Evolutionary conservation across 768 basidiomycete genomes (phyloP), one percentile per base, ranked within the genome.

Genomic region (Lactarius trivialis): DNA sequence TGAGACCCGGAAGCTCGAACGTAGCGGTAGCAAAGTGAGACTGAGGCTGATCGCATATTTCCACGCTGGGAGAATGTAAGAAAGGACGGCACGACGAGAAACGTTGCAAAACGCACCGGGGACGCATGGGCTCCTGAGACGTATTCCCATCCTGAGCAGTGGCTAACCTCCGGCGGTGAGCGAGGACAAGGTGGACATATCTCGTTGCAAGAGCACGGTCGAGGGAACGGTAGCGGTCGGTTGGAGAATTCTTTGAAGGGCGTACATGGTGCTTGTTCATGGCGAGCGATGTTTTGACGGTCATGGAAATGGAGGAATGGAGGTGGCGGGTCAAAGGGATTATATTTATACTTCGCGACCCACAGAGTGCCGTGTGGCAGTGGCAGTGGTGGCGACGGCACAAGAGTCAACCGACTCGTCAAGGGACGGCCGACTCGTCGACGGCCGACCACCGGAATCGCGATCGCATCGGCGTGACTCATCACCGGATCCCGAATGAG

Each of bases 1-100:
- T 79, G 56, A 83, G 68, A 9, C 83, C 82, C 5, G 84, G 83
- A 1, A 83, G 71, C 66, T 84, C 85, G 60, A 85, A 81, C 7
- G 77, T 77, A 11, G 81, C 82, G 2, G 78, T 81, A 30, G 83
- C 76, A 21, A 66, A 60, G 64, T 78, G 77, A n/a, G 68, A 67
- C 1, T 76, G 73, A 17, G 73, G 64, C 55, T 77, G 73, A 67
- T 82, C 80, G 56, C 78, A 73, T 2, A 84, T 58, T 64, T 85
- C 77, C 74, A 84, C 67, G 49, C 76, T 78, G 56, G 11, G n/a
- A 34, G 28, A 14, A 26, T 49, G 37, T 61, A 3, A 66, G 61
- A 19, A 37, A 2, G 26, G 7, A 53, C 28, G 19, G 19, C 11
- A 26, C 2, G 8, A 21, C 26, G 41, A 19, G n/a, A 19, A 15